Evolutionary conservation across 805 yeast species (phyloP), one percentile per base, ranked within the genome.

Genomic region (Komagataella mondaviorum): DNA sequence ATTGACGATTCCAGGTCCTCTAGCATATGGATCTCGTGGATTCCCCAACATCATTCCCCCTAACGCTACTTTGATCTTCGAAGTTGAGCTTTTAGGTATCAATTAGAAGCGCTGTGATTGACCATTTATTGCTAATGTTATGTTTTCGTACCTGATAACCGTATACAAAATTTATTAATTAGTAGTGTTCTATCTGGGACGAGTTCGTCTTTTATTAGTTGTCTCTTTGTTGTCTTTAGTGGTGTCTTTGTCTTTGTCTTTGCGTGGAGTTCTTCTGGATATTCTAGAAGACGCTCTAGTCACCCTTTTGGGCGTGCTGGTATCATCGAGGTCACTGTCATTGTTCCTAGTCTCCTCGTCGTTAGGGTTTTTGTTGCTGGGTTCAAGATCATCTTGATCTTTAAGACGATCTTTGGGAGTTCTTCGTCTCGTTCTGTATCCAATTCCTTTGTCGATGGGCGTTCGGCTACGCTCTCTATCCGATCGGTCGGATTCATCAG

Each of bases 11-110:
- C 95, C 96, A 62, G 95, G 96, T 58, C 80, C 81, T 62, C 85
- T 87, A 72, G 98, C 95, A 59, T 91, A 91, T 71, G 97, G 97
- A 56, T 77, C 78, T 57, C 83, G 95, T 71, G 98, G 98, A 49
- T 88, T 85, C 82, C 97, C 97, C 60, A 96, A 96, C 60, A 74
- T 88, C 65, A 91, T 91, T 65, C 98, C 98, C 58, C 96, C 96
- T 60, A 88, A 88, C 69, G 95, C 97, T 57, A 90, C 96, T 59
- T 79, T 91, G 71, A 73, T 88, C 61, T 86, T 86, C 60, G 93
- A 86, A 59, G 93, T 86, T 56, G 91, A 86, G 69, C 77, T 86
- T 63, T 62, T 78, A 53, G 73, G 72, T 53, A 76, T 80, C 56
- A 77, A 77, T 65, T 76, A 69, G 57, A 17, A 39, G 18, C 6